Base-by-base conservation (phyloP, 768 basidiomycete species). In the Leucocoprinus sp. region DNA sequence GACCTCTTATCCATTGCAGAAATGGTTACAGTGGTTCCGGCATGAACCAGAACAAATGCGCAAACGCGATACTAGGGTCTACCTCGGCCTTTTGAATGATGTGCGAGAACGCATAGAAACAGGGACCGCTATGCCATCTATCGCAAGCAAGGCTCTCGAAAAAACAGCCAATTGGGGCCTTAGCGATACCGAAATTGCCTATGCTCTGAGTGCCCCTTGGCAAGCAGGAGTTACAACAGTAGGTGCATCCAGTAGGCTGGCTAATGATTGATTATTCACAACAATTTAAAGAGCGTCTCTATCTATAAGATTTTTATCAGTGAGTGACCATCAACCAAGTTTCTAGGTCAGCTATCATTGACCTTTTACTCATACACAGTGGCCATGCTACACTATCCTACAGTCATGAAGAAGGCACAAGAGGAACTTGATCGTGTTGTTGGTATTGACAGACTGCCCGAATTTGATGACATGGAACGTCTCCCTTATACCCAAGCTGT, bases 161-260 rank as follows among this genome's bases (percentile, higher is more conserved):
- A 69, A 68, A 26, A 65, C 70, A 44, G 45, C 50, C 8, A 62
- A 68, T 5, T 70, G 69, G 48, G 66, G 65, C 12, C 58, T 74
- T n/a, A 65, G 59, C 21, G 59, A 69, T 27, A 56, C 68, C 12
- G 71, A 71, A 51, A 66, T 65, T 48, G 69, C 71, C 0, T 74
- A 69, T 48, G 58, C 58, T 5, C 53, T 61, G 12, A 60, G 58
- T 3, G 57, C 61, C 2, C 63, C 63, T 1, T 62, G 58, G 38
- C 45, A 55, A 11, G 63, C 60, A 9, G 63, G 61, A 5, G 57
- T 62, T 0, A 55, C 54, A 7, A 62, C 60, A 4, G 63, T 64
- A 40, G 37, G 59, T 50, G 19, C 39, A 7, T n/a, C 34, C n/a
- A n/a, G n/a, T 18, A n/a, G 23, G 28, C 9, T 5, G 2, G 12